These are phyloP conservation scores for Peziza echinospora DNA, from an alignment of 495 filamentous ascomycete genomes.

Conservation along the genomic window DNA sequence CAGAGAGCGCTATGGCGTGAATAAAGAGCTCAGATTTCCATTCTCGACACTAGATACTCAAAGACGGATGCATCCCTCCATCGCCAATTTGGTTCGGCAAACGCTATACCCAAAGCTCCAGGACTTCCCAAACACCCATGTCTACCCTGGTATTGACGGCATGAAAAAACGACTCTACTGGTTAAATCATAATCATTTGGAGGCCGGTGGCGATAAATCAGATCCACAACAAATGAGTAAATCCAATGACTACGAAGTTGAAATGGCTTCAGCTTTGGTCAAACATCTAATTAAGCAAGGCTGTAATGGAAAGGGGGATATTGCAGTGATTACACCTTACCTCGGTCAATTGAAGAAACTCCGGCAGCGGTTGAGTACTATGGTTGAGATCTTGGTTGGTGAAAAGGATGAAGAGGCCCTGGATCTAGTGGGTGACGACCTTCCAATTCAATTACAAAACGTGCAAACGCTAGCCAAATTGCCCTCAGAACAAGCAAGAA, in stretches of 20 bases:
- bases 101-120: constrained; percentile 43
- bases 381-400: constrained; percentile 40
- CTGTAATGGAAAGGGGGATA: constrained; percentile 39
- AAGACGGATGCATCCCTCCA: constrained; percentile 55
- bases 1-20: constrained; percentile 17
- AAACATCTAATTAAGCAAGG: constrained; percentile 54
- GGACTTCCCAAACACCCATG: constrained; percentile 31
- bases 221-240: constrained; percentile 33
- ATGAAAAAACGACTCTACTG: constrained; percentile 49
- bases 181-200: constrained; percentile 42
- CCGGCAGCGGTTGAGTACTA: constrained; percentile 25
- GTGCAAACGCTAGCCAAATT: too few species aligned
- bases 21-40: constrained; percentile 26
- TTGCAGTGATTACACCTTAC: constrained; percentile 63
- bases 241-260: constrained; percentile 45
- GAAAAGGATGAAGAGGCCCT: constrained; percentile 46
- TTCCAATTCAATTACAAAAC: too few species aligned
- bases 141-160: constrained; percentile 39
- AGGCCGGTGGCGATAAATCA: constrained; percentile 24
- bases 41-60: constrained; percentile 40
- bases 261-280: constrained; percentile 43
- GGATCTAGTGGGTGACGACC: constrained; percentile 23
- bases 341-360: constrained; percentile 48
- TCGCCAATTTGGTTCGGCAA: constrained; percentile 35
- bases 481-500: too few species aligned